Conservation (phyloP, 148 eudicot genomes). For the Rheum nobile region DNA sequence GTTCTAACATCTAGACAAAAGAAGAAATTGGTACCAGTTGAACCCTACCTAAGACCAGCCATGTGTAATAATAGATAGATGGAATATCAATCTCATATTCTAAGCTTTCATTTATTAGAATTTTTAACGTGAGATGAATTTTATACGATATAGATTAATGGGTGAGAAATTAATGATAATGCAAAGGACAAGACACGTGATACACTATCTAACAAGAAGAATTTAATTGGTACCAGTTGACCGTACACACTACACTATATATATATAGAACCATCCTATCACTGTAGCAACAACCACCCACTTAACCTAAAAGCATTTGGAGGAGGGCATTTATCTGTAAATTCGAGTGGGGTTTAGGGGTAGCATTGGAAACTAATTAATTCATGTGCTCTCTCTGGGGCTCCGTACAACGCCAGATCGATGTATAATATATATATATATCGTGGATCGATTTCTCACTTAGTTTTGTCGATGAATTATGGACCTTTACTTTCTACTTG, state of each 20-base stretch:
- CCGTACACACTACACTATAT: neutral
- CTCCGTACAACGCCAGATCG: neutral
- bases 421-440: neutral
- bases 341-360: neutral
- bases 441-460: neutral
- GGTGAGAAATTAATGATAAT: neutral
- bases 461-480: neutral
- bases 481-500: neutral
- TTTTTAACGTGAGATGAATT: too few relatives aligned
- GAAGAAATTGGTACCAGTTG: too few relatives aligned
- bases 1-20: too few relatives aligned
- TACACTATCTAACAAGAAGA: constrained; percentile 1
- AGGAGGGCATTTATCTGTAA: neutral
- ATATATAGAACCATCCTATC: neutral
- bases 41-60: too few relatives aligned
- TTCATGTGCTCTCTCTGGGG: neutral
- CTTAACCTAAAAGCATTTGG: neutral
- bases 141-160: too few relatives aligned
- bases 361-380: neutral
- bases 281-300: too few relatives aligned
- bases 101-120: too few relatives aligned
- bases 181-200: constrained; percentile 9
- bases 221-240: constrained; percentile 2
- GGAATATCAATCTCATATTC: too few relatives aligned
- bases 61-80: too few relatives aligned